These are phyloP conservation scores for Narthecium ossifragum DNA, from an alignment of 106 monocot species.

Conservation along the genomic window DNA sequence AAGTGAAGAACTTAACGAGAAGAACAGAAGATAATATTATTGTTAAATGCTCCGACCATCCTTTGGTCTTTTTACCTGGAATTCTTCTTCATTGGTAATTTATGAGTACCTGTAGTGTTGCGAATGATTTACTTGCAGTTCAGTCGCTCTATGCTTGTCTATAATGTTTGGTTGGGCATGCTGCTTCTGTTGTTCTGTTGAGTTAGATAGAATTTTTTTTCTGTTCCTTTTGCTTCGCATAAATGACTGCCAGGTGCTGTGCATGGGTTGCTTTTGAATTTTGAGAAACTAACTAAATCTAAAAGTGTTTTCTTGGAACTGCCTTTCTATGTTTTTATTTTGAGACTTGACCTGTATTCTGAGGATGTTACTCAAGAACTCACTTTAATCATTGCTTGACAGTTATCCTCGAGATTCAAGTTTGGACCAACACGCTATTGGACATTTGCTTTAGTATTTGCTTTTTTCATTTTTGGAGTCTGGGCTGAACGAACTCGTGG, in stretches of 20 bases:
- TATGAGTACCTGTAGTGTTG: too few relatives aligned
- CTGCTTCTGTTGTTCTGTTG: too few relatives aligned
- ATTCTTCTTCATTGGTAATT: too few relatives aligned
- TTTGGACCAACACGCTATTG: constrained; percentile 76
- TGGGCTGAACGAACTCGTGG: constrained; percentile 77
- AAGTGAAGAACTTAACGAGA: too few relatives aligned
- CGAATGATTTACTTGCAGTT: too few relatives aligned
- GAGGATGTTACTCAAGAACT: background rate
- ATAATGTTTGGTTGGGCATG: too few relatives aligned
- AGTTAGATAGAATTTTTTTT: too few relatives aligned
- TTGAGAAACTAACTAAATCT: background rate
- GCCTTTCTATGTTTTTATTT: background rate
- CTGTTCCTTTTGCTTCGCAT: background rate
- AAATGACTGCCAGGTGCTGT: background rate
- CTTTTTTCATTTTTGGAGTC: constrained; percentile 80
- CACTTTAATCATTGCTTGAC: constrained; percentile 18
- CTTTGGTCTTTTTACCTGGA: too few relatives aligned
- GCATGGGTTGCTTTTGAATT: background rate
- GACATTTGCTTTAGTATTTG: constrained; percentile 68
- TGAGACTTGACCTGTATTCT: background rate
- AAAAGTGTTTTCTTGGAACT: background rate
- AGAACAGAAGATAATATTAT: too few relatives aligned
- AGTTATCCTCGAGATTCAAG: constrained; percentile 66
- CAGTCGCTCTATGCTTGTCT: too few relatives aligned
- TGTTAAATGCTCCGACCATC: too few relatives aligned